Conservation (phyloP, 345 rosid genomes). For the Heritiera fomes region DNA sequence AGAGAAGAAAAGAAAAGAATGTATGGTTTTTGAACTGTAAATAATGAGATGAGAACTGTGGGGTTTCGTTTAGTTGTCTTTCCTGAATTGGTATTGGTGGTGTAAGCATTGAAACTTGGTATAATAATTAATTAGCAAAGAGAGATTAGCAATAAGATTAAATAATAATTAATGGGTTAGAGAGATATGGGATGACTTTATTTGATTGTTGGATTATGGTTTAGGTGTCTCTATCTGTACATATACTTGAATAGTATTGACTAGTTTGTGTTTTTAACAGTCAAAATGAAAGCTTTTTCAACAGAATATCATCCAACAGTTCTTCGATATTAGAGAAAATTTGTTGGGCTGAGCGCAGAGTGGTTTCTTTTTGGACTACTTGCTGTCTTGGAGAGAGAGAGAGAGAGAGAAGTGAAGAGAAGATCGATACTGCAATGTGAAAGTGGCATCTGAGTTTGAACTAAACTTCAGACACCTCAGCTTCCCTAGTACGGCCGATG, state of each 20-base stretch:
- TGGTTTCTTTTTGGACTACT: not conserved
- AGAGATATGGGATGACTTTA: conserved; percentile 21
- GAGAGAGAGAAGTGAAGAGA: not conserved
- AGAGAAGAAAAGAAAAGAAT: not conserved
- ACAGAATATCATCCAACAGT: not conserved
- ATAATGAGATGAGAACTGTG: no score
- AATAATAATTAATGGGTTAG: not conserved
- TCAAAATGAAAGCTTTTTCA: not conserved
- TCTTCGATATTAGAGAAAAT: not conserved
- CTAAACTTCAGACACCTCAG: no score
- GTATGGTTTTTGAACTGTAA: not conserved
- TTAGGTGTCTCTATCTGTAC: no score
- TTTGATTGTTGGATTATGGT: not conserved
- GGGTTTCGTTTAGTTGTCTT: not conserved
- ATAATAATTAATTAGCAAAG: not conserved
- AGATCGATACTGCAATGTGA: not conserved
- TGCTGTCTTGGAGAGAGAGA: not conserved
- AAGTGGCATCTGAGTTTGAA: not conserved
- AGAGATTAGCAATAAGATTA: not conserved
- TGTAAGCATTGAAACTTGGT: not conserved
- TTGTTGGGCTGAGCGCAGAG: not conserved
- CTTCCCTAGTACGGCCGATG: no score
- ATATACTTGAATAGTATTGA: no score
- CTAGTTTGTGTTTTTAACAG: not conserved
- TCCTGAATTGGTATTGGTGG: not conserved